These are phyloP conservation scores for Cudoniella acicularis DNA, from an alignment of 495 filamentous ascomycete species.

Conservation along the genomic window DNA sequence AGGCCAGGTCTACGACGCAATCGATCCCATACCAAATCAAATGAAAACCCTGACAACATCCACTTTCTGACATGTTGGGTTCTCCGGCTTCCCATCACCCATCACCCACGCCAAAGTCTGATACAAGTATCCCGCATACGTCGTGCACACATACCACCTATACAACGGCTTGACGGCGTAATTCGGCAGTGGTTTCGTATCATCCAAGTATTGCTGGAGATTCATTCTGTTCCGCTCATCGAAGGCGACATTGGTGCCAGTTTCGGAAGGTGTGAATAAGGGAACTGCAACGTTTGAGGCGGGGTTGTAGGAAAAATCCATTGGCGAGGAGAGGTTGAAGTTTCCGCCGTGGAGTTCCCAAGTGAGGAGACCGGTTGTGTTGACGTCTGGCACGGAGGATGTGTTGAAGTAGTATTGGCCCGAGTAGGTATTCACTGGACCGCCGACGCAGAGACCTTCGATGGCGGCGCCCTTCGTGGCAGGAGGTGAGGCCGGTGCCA, in stretches of 20 bases:
- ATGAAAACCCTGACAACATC: conserved; percentile 31
- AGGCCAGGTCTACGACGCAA: too few species aligned
- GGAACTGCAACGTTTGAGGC: conserved; percentile 51
- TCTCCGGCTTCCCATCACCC: conserved; percentile 42
- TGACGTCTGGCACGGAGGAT: conserved; percentile 4
- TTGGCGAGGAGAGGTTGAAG: conserved; percentile 31
- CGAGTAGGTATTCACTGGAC: conserved; percentile 7
- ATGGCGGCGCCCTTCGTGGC: conserved; percentile 54
- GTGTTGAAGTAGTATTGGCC: conserved; percentile 16
- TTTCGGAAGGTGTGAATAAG: conserved; percentile 36
- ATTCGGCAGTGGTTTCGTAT: conserved; percentile 31
- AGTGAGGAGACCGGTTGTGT: conserved; percentile 33
- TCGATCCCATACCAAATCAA: too few species aligned
- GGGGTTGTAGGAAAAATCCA: conserved; percentile 37
- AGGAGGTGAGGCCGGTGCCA: conserved; percentile 39
- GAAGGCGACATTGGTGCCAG: conserved; percentile 36
- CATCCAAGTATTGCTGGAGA: conserved; percentile 36
- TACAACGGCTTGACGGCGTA: conserved; percentile 25
- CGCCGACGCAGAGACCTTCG: conserved; percentile 45
- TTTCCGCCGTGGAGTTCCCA: conserved; percentile 37
- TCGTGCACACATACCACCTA: conserved; percentile 51
- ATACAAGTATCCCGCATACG: conserved; percentile 49
- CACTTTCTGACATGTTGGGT: conserved; percentile 52
- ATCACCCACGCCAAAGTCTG: conserved; percentile 46
- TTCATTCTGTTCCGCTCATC: conserved; percentile 38